phyloP scores from a whole-genome alignment of 305 asterid species.

The Fraxinus paxiana region DNA sequence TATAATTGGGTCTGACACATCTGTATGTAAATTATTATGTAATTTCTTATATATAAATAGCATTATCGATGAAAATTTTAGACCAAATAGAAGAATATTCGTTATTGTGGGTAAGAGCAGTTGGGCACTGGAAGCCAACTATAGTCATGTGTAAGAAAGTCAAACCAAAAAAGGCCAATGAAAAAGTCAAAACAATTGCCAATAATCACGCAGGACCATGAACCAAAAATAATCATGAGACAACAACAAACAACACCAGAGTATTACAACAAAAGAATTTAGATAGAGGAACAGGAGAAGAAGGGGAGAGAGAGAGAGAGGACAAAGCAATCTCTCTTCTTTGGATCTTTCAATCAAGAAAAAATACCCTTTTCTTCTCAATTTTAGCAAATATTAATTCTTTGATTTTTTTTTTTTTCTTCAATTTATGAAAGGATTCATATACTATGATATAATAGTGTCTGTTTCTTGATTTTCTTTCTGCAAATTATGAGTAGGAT shows the following conservation, averaged over 20 bases:
- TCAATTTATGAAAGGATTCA: slow-evolving; percentile 20
- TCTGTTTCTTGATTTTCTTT: background rate
- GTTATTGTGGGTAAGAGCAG: background rate
- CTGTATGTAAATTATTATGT: too few species aligned
- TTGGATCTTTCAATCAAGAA: slow-evolving; percentile 35
- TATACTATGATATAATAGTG: background rate
- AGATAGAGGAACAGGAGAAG: slow-evolving; percentile 10
- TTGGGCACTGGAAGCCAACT: background rate
- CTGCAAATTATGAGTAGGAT: slow-evolving; percentile 35
- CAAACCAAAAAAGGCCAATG: background rate
- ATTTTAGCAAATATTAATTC: background rate
- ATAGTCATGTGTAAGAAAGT: background rate
- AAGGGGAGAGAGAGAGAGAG: slow-evolving; percentile 24
- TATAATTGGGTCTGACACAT: background rate
- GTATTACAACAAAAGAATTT: background rate
- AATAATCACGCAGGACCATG: background rate
- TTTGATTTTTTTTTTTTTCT: background rate
- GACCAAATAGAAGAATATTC: background rate
- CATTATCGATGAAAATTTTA: background rate
- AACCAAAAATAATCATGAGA: background rate
- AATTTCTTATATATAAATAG: too few species aligned
- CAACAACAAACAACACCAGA: background rate
- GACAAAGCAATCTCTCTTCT: slow-evolving; percentile 48
- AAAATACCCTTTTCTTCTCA: slow-evolving; percentile 12
- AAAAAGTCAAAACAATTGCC: background rate